phyloP scores from a whole-genome alignment of 2,329 filamentous ascomycete genomes.

The Seiridium unicorne region DNA sequence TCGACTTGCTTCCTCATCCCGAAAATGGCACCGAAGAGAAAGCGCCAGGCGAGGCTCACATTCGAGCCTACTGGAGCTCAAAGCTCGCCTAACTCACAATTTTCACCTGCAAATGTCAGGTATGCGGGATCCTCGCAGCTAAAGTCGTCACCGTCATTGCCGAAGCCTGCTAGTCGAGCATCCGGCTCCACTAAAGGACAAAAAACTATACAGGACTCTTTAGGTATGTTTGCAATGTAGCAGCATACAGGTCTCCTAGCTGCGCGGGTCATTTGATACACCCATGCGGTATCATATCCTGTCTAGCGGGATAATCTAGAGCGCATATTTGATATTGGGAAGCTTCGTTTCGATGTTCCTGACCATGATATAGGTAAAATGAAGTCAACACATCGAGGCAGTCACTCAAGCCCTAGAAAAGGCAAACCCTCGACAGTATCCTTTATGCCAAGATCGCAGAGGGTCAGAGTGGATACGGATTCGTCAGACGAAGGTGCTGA shows the following conservation, averaged over 20 bases:
- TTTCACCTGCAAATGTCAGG: constrained; percentile 25
- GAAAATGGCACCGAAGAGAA: constrained; percentile 19
- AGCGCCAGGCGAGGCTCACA: constrained; percentile 26
- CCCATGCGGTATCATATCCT: too few species aligned
- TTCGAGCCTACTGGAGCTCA: constrained; percentile 26
- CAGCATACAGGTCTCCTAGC: too few species aligned
- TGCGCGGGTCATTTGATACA: too few species aligned
- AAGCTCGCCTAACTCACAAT: constrained; percentile 17
- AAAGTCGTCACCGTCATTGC: constrained; percentile 12
- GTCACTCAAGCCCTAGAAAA: not conserved
- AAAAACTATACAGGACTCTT: not conserved
- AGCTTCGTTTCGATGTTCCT: not conserved
- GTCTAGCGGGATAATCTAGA: too few species aligned
- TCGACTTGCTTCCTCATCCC: too few species aligned
- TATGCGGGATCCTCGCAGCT: constrained; percentile 16
- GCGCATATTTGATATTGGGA: too few species aligned
- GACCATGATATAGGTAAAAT: not conserved
- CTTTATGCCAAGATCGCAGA: constrained; percentile 23
- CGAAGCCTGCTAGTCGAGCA: constrained; percentile 8
- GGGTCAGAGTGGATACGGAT: constrained; percentile 9
- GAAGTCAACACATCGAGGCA: not conserved
- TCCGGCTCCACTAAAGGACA: constrained; percentile 7
- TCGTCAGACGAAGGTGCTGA: constrained; percentile 24
- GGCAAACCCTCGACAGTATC: constrained; percentile 13
- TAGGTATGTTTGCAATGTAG: not conserved